A percentile compares a stretch with the other conserved stretches of the same genome.
Conservation (phyloP, 192 early-diverging fungal species). For the Tieghemiomyces parasiticus region DNA sequence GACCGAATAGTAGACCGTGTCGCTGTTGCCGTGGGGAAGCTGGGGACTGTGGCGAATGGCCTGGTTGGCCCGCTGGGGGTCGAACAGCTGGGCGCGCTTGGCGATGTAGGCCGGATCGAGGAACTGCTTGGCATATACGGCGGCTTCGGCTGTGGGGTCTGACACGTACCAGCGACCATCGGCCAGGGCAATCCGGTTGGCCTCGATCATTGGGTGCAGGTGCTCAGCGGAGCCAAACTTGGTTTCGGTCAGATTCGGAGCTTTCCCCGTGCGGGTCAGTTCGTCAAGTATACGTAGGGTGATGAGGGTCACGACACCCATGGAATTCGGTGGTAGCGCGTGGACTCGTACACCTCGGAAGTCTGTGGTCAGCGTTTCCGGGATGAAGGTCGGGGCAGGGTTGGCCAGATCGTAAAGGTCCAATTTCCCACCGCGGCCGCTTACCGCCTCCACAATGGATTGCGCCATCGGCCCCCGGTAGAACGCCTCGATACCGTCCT, state of each 20-base stretch:
- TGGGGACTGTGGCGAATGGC: neutral
- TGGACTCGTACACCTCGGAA: neutral
- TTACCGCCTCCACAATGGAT: neutral
- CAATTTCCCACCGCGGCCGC: neutral
- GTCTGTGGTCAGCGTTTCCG: neutral
- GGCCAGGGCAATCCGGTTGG: neutral
- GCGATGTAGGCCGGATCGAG: neutral
- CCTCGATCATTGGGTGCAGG: neutral
- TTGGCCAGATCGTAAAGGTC: neutral
- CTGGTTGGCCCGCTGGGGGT: neutral
- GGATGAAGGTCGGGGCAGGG: neutral
- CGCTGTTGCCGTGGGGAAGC: too few species aligned
- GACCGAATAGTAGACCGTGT: neutral
- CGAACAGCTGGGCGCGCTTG: neutral
- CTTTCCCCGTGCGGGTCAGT: neutral
- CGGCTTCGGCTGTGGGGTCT: neutral
- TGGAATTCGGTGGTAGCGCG: neutral
- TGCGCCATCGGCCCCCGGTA: neutral
- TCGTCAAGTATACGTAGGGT: neutral
- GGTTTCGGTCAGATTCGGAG: neutral
- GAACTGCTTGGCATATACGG: too few species aligned
- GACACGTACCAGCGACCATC: neutral
- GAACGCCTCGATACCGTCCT: neutral
- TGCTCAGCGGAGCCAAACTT: neutral
- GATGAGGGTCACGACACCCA: neutral